Evolutionary conservation across 208 protist genomes (phyloP).

Genomic region (Wallacemonas rigidus): DNA sequence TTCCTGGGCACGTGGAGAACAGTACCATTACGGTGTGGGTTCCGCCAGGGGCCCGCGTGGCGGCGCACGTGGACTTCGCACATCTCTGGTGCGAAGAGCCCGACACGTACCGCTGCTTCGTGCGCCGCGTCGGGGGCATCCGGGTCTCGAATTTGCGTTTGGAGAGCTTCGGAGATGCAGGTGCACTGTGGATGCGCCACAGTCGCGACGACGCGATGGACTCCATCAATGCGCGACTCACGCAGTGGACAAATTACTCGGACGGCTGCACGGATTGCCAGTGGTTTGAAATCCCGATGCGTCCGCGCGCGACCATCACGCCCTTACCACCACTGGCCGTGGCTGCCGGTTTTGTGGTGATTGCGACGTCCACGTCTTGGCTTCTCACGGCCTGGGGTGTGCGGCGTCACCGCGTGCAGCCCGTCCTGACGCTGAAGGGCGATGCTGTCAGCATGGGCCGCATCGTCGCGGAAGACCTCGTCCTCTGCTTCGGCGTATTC

Average conservation of each 20-base stretch:
- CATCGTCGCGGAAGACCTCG: constrained; percentile 47
- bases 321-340: neutral
- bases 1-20: constrained; percentile 13
- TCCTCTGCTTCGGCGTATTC: constrained; percentile 33
- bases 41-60: neutral
- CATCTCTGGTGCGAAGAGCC: constrained; percentile 24
- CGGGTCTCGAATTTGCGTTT: constrained; percentile 22
- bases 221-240: constrained; percentile 1
- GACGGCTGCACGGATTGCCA: neutral
- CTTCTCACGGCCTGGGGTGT: constrained; percentile 23
- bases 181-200: constrained; percentile 1
- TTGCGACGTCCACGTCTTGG: neutral
- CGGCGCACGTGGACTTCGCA: constrained; percentile 14
- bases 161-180: constrained; percentile 1
- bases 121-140: constrained; percentile 23
- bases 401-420: constrained; percentile 15
- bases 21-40: constrained; percentile 7
- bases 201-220: constrained; percentile 5
- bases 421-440: constrained; percentile 23
- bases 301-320: neutral
- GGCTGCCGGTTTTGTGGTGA: neutral
- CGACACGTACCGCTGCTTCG: constrained; percentile 19
- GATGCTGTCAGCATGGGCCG: constrained; percentile 20
- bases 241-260: neutral
- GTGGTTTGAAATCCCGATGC: constrained; percentile 22